Evolutionary conservation across 2,329 filamentous ascomycete species (phyloP).

Genomic region (Teratosphaeria pseudoeucalypti): DNA sequence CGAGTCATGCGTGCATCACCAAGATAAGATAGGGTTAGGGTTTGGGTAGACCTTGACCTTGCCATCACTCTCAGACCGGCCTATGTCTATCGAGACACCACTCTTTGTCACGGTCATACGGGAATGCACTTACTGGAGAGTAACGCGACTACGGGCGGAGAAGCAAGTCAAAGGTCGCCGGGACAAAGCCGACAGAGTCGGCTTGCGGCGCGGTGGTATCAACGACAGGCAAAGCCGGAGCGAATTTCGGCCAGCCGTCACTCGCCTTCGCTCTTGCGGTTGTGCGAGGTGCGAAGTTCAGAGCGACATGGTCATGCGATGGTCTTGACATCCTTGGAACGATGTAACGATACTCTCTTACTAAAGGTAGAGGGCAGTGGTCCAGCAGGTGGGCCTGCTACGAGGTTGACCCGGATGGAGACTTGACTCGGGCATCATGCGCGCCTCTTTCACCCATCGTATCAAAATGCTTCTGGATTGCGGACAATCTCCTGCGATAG

Average conservation of each 20-base stretch:
- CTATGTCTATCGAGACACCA: too few relatives aligned
- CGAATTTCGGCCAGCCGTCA: neutral
- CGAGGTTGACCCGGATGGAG: neutral
- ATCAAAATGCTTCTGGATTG: too few relatives aligned
- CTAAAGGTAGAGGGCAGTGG: neutral
- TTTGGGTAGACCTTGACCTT: neutral
- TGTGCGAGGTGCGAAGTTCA: neutral
- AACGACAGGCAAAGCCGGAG: neutral
- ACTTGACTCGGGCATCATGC: neutral
- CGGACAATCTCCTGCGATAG: too few relatives aligned
- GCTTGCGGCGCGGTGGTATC: neutral
- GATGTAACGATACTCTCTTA: neutral
- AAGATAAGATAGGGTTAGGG: neutral
- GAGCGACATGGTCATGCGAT: neutral
- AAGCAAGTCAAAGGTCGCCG: neutral
- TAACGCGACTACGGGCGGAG: neutral
- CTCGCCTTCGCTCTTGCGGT: neutral
- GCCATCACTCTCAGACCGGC: too few relatives aligned
- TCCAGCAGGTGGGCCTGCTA: neutral
- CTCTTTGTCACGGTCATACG: neutral
- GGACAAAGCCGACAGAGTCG: neutral
- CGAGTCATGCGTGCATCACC: neutral
- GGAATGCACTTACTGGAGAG: neutral
- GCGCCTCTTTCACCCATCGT: too few relatives aligned
- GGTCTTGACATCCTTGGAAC: neutral